Evolutionary conservation across 2,329 filamentous ascomycete genomes (phyloP), one percentile per base, ranked within the genome.

Genomic region (Beauveria sp.): DNA sequence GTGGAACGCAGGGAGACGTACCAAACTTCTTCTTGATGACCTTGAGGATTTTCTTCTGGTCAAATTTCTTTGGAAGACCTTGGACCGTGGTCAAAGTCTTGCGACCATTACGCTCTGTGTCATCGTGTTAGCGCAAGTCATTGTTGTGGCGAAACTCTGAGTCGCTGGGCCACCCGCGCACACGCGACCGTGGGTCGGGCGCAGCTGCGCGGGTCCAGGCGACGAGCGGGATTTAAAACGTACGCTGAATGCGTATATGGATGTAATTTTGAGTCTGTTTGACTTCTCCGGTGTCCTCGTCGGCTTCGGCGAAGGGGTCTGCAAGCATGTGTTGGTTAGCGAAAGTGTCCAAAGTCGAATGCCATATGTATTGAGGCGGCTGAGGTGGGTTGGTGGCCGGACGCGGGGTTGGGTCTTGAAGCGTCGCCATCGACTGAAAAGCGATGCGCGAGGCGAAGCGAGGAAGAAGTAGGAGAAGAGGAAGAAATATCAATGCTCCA

Each of bases 301-400:
- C 95, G 87, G 93, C 95, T 91, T 98, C 95, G 89, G 95, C 95
- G 91, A 99, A 99, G 89, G 95, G 95, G 89, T 99, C 95, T 97
- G 75, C 70, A 38, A 20, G 47, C 18, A 45, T 20, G 45, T 46
- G 16, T 53, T 46, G 26, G 67, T 74, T 63, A 75, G 73, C 68
- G 43, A 51, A 38, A 5, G 42, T n/a, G 18, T 20, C 30, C 62
- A 40, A 65, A 62, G 26, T 18, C 57, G 12, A 26, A 40, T 42
- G 3, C 22, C 49, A 61, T 26, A 26, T 20, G 28, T 20, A 45
- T 46, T 34, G 45, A 10, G 24, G 34, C 38, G 43, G 45, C 34
- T 18, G 8, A 40, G 40, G 50, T 50, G n/a, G 61, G 34, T 14
- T 46, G 50, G 50, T 60, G 47, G 57, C 47, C 43, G 22, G 38